Evolutionary conservation across 495 filamentous ascomycete genomes (phyloP).

Genomic region (Cercophora scortea): DNA sequence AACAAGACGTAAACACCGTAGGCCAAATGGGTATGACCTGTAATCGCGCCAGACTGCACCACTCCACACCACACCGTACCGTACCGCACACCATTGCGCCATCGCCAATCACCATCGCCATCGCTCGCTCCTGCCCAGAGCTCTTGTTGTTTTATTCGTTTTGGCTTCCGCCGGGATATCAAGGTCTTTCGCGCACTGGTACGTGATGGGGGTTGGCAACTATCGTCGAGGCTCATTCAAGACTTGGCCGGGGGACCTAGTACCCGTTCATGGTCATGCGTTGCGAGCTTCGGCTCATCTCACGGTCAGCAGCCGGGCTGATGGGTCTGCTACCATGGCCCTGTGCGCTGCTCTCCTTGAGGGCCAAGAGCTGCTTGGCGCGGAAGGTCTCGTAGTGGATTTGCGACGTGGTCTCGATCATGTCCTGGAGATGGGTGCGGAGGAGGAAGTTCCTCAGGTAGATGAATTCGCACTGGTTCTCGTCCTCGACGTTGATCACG

Average conservation of each 20-base stretch:
- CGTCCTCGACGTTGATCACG: slow-evolving; percentile 98
- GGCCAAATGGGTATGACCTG: slow-evolving; percentile 20
- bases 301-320: slow-evolving; percentile 85
- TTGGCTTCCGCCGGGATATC: slow-evolving; percentile 14
- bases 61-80: slow-evolving; percentile 3
- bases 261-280: slow-evolving; percentile 98
- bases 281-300: slow-evolving; percentile 93
- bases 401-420: slow-evolving; percentile 99
- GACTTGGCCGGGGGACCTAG: slow-evolving; percentile 33
- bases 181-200: slow-evolving; percentile 3
- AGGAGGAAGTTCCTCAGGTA: slow-evolving; percentile 97
- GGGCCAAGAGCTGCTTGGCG: slow-evolving; percentile 92
- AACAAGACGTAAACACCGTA: slow-evolving; percentile 24
- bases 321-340: slow-evolving; percentile 87
- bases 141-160: background rate
- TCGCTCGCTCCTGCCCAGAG: slow-evolving; percentile 7
- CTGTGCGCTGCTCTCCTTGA: slow-evolving; percentile 94
- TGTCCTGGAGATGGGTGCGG: slow-evolving; percentile 90
- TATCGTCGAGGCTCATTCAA: background rate
- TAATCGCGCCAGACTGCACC: slow-evolving; percentile 7
- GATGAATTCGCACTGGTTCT: slow-evolving; percentile 99
- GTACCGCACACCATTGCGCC: slow-evolving; percentile 12
- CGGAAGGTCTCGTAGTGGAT: slow-evolving; percentile 99
- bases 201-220: slow-evolving; percentile 1
- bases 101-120: slow-evolving; percentile 12